Base-by-base conservation (phyloP, 352 stramenopile genomes). In the Nothophytophthora sp. region DNA sequence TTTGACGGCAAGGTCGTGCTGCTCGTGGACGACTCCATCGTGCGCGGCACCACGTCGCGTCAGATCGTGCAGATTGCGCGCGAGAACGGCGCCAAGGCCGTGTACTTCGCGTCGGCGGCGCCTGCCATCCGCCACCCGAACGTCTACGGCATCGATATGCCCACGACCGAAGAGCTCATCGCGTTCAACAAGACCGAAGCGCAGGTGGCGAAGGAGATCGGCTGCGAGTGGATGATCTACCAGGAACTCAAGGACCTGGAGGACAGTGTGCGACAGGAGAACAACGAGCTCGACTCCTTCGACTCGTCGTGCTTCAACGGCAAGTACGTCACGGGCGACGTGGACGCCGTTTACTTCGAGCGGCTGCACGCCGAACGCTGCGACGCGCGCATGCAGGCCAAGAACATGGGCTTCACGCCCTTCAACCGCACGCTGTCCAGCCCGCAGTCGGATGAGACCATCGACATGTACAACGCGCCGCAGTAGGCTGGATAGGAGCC, bases 101-200 rank as follows among this genome's bases (percentile, higher is more conserved):
- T 95, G 43, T 99, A 98, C 78, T 98, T 99, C 55, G 96, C 89
- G 18, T 98, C 90, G 41, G 96, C 97, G 6, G 96, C 97, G 13
- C 98, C 98, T 23, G 92, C 97, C 37, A 98, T 99, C 66, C 90
- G 96, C 28, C 96, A 99, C 75, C 96, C 96, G n/a, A 99, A 99
- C 67, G 98, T 99, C 24, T 99, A 99, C 73, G 98, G 98, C 33
- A 99, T 99, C 66, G 97, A 99, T 69, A 99, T 99, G 83, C 97
- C 97, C 8, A 99, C 97, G 37, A 79, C 84, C 27, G 87, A 97
- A 40, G 98, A 99, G 70, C 81, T 99, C 19, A 97, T 99, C 62
- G 97, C 98, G 6, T 97, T 98, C 67, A 90, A 97, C 64, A 81
- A 92, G 41, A 93, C 95, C 5, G 89, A 98, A 35, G 90, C 96